A percentile compares a stretch with the other conserved stretches of the same genome.
Evolutionary conservation across 148 eudicot genomes (phyloP).

Genomic region (Euryodendron excelsum): DNA sequence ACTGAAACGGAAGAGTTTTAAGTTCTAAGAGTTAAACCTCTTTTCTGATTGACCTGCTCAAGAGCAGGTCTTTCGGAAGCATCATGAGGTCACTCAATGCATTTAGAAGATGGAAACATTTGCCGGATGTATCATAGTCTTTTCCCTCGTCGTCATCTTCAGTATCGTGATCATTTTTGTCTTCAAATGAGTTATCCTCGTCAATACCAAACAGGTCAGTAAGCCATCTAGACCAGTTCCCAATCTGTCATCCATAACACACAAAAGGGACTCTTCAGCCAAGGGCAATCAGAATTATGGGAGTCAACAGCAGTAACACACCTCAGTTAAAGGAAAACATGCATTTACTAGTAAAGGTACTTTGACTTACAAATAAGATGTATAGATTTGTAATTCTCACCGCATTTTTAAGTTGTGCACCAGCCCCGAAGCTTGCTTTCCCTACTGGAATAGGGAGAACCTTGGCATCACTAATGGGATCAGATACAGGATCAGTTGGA

Average conservation of each 20-base stretch:
- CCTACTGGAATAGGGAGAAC: slow-evolving; percentile 92
- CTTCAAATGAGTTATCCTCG: slow-evolving; percentile 50
- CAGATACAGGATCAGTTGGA: slow-evolving; percentile 95
- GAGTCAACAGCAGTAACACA: not conserved
- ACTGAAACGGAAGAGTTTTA: slow-evolving; percentile 1
- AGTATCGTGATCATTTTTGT: slow-evolving; percentile 17
- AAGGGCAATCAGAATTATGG: not conserved
- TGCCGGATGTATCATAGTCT: slow-evolving; percentile 43
- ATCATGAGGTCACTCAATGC: slow-evolving; percentile 96
- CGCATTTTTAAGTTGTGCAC: slow-evolving; percentile 92
- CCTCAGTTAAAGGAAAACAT: not conserved
- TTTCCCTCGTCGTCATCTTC: slow-evolving; percentile 20
- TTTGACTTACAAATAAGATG: not conserved
- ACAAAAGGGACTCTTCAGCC: not conserved
- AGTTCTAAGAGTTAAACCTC: slow-evolving; percentile 53
- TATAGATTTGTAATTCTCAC: slow-evolving; percentile 39
- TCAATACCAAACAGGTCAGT: slow-evolving; percentile 79
- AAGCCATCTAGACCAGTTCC: slow-evolving; percentile 95
- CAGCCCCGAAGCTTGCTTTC: slow-evolving; percentile 89
- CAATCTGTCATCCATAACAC: slow-evolving; percentile 54
- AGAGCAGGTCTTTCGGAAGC: slow-evolving; percentile 97
- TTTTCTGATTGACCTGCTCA: slow-evolving; percentile 61
- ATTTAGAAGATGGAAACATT: slow-evolving; percentile 75
- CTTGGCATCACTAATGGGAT: slow-evolving; percentile 77
- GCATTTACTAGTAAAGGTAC: not conserved